These are phyloP conservation scores for Arthromyces matolae DNA, from an alignment of 768 basidiomycete genomes.

Conservation along the genomic window DNA sequence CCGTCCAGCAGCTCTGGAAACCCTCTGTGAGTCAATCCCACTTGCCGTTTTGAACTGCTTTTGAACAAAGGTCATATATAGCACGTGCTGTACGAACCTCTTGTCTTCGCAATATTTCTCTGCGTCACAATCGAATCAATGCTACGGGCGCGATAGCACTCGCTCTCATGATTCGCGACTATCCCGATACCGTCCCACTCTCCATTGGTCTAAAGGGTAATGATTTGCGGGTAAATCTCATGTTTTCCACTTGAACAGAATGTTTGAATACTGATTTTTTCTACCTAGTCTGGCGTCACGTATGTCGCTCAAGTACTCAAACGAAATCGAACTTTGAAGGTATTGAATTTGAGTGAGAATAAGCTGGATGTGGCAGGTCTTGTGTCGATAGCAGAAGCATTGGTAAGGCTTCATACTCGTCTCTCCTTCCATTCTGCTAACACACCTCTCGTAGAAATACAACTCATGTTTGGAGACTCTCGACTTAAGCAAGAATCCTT, in stretches of 20 bases:
- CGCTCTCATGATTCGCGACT: slow-evolving; percentile 95
- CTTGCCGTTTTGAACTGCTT: neutral
- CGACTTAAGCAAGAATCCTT: slow-evolving; percentile 90
- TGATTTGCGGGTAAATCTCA: slow-evolving; percentile 73
- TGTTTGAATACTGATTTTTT: slow-evolving; percentile 18
- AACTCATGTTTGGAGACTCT: slow-evolving; percentile 92
- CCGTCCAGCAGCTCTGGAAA: slow-evolving; percentile 70
- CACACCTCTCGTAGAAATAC: slow-evolving; percentile 64
- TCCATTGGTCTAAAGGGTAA: slow-evolving; percentile 78
- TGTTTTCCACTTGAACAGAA: slow-evolving; percentile 3
- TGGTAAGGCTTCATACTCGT: slow-evolving; percentile 48
- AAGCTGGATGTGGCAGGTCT: slow-evolving; percentile 83
- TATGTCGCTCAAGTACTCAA: slow-evolving; percentile 96
- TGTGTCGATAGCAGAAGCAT: slow-evolving; percentile 78
- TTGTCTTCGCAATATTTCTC: slow-evolving; percentile 80
- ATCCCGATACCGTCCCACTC: slow-evolving; percentile 69
- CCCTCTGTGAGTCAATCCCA: slow-evolving; percentile 57
- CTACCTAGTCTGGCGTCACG: slow-evolving; percentile 59
- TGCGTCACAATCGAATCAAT: slow-evolving; percentile 85
- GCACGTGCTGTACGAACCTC: slow-evolving; percentile 83
- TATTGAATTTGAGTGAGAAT: slow-evolving; percentile 92
- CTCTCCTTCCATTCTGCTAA: neutral
- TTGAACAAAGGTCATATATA: slow-evolving; percentile 24
- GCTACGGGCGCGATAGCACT: slow-evolving; percentile 85
- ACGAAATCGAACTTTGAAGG: slow-evolving; percentile 90